A percentile compares a stretch with the other conserved stretches of the same genome.
These are phyloP conservation scores for Eimeria falciformis DNA, from an alignment of 169 alveolate species.

Conservation along the genomic window DNA sequence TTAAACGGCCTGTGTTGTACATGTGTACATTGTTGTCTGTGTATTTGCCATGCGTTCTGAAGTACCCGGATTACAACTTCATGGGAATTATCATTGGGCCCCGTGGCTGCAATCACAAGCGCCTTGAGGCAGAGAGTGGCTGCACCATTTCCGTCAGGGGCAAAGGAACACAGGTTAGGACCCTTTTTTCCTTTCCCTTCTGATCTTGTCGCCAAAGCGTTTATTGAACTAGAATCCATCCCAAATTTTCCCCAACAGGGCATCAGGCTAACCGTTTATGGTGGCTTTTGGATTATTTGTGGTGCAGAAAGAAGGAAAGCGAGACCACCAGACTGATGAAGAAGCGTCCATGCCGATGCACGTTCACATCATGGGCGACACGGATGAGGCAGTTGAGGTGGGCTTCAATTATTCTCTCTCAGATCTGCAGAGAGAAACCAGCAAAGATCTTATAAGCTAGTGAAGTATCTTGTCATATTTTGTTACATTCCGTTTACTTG, in stretches of 20 bases:
- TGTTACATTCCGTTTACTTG: too few species aligned
- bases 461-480: too few species aligned
- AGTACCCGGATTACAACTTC: conserved; percentile 94
- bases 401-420: too few species aligned
- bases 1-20: not conserved
- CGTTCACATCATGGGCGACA: conserved; percentile 80
- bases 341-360: conserved; percentile 80
- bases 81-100: conserved; percentile 97
- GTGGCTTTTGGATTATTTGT: too few species aligned
- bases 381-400: conserved; percentile 79
- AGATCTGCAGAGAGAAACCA: too few species aligned
- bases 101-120: conserved; percentile 94
- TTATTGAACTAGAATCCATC: too few species aligned
- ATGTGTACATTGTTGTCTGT: not conserved
- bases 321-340: conserved; percentile 81
- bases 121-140: conserved; percentile 77
- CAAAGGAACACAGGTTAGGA: conserved; percentile 70
- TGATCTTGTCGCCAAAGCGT: too few species aligned
- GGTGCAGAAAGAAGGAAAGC: conserved; percentile 78
- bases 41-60: conserved; percentile 36
- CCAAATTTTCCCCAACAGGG: not conserved
- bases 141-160: conserved; percentile 77
- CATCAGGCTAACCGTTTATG: too few species aligned
- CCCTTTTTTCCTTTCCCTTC: not conserved
- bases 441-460: too few species aligned